phyloP scores from a whole-genome alignment of 225 moss, liverwort and hornwort genomes.

The Pseudisothecium myosuroides region DNA sequence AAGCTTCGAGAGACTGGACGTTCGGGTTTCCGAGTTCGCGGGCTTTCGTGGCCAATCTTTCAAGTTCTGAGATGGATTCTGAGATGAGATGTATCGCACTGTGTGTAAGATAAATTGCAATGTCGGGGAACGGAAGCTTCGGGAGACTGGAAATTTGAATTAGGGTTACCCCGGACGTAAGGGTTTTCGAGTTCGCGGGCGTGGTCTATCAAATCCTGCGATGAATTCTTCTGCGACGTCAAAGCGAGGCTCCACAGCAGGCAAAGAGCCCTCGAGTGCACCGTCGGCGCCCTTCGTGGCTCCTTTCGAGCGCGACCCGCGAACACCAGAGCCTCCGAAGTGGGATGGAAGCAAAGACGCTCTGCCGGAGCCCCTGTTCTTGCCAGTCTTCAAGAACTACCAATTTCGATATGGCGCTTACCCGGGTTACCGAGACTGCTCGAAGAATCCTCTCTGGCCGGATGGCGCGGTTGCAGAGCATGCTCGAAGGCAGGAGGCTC shows the following conservation, averaged over 20 bases:
- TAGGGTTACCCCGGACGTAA: neutral
- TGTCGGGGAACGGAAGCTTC: neutral
- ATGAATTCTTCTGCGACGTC: neutral
- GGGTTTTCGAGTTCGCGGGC: neutral
- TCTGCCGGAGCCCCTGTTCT: neutral
- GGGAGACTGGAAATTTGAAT: neutral
- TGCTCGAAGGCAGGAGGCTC: neutral
- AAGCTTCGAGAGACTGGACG: neutral
- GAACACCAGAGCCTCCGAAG: neutral
- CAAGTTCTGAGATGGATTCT: neutral
- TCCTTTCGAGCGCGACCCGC: neutral
- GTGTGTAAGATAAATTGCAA: neutral
- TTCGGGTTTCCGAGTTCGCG: neutral
- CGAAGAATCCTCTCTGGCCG: conserved; percentile 3
- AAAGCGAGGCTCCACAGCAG: neutral
- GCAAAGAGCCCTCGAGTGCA: neutral
- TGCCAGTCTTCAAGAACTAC: conserved; percentile 23
- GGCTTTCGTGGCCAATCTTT: neutral
- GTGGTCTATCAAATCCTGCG: neutral
- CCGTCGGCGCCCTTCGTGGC: neutral
- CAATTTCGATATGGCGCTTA: conserved; percentile 27
- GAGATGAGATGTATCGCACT: neutral
- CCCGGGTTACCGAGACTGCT: conserved; percentile 25
- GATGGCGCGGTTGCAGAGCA: conserved; percentile 18
- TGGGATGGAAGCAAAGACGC: neutral